A percentile compares a stretch with the other conserved stretches of the same genome.
These are phyloP conservation scores for Capsella bursapastoris DNA, from an alignment of 345 rosid species.

Conservation along the genomic window DNA sequence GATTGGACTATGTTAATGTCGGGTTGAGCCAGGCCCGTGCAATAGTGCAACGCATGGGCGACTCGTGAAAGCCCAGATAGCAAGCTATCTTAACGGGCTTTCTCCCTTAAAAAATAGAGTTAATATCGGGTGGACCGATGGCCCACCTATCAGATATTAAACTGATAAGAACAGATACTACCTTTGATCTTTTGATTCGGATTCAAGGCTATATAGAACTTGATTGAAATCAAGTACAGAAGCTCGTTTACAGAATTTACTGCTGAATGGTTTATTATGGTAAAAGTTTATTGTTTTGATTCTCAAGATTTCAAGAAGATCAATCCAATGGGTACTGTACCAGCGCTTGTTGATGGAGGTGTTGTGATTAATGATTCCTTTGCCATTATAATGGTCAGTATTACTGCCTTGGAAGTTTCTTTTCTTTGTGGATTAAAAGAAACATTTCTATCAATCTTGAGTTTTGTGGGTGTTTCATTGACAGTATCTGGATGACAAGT, in stretches of 20 bases:
- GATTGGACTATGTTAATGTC: neutral
- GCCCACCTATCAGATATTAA: conserved; percentile 63
- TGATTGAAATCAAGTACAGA: neutral
- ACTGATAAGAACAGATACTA: conserved; percentile 72
- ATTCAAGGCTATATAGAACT: conserved; percentile 1
- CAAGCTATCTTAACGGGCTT: conserved; percentile 36
- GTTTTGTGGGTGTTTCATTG: neutral
- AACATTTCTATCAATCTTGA: neutral
- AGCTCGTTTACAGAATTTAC: neutral
- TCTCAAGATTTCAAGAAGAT: conserved; percentile 64
- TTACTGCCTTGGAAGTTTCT: neutral
- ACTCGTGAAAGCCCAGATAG: conserved; percentile 37
- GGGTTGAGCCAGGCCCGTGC: conserved; percentile 40
- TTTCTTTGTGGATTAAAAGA: neutral
- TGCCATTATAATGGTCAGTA: conserved; percentile 59
- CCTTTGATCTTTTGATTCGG: conserved; percentile 52
- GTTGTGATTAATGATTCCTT: conserved; percentile 70
- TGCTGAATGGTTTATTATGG: conserved; percentile 18
- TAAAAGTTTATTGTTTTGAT: conserved; percentile 1
- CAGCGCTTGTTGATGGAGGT: conserved; percentile 77
- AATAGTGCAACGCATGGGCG: conserved; percentile 41
- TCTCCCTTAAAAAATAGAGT: conserved; percentile 34
- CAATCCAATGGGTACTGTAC: conserved; percentile 84
- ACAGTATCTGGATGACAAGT: conserved; percentile 87
- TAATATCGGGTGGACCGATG: conserved; percentile 44